phyloP scores from a whole-genome alignment of 1,139 yeast genomes.

The Taphrina sp. region DNA sequence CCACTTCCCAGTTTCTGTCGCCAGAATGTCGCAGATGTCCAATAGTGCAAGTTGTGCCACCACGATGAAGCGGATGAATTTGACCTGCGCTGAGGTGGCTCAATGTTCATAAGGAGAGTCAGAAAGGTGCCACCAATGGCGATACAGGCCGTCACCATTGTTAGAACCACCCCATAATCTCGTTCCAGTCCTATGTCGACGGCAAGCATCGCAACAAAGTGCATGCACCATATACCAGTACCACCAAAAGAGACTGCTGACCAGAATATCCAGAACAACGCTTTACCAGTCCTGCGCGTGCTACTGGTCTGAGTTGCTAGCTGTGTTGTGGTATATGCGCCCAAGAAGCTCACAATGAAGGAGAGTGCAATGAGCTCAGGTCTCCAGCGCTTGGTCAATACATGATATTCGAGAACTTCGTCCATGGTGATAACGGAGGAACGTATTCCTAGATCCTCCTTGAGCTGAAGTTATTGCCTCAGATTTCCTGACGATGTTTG shows the following conservation, averaged over 20 bases:
- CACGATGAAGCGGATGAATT: neutral
- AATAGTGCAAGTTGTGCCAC: neutral
- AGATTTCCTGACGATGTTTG: too few relatives aligned
- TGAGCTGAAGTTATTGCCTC: too few relatives aligned
- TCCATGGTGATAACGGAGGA: neutral
- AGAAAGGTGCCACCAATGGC: constrained; percentile 16
- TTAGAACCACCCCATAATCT: neutral
- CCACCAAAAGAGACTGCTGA: constrained; percentile 22
- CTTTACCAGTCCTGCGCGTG: constrained; percentile 6
- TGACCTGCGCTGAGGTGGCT: constrained; percentile 9
- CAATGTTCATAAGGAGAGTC: constrained; percentile 5
- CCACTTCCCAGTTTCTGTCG: too few relatives aligned
- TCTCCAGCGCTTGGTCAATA: constrained; percentile 23
- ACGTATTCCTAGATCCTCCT: too few relatives aligned
- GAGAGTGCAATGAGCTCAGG: constrained; percentile 3
- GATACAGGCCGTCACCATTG: constrained; percentile 7
- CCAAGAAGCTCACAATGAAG: constrained; percentile 14
- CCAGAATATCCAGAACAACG: constrained; percentile 12
- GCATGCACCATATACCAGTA: constrained; percentile 31
- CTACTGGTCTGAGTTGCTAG: constrained; percentile 7
- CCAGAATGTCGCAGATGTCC: neutral
- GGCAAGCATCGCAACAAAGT: constrained; percentile 26
- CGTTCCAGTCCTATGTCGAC: constrained; percentile 5
- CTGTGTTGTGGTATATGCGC: constrained; percentile 24
- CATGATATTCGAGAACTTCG: neutral